Evolutionary conservation across 495 filamentous ascomycete species (phyloP), one percentile per base, ranked within the genome.

Genomic region (Aspergillus affinis): DNA sequence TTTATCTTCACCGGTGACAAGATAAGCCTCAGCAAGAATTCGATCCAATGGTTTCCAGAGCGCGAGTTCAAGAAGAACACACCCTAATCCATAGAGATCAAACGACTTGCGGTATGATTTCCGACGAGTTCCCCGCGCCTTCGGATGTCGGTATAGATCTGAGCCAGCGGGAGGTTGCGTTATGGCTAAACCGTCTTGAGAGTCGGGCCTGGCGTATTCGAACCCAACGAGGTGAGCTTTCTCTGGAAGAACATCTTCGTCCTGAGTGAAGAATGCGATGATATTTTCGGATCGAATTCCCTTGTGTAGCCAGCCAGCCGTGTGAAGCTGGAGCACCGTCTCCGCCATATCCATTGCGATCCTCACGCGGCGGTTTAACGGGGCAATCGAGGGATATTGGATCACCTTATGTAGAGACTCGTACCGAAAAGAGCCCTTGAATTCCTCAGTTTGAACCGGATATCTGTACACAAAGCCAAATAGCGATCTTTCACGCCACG

Each of bases 281-380:
- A 51, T 51, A 27, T 51, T 51, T 20, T 51, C 23, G 9, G 49
- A 51, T 27, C 49, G 49, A 17, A 51, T 51, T 20, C 19, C 18
- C 17, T 51, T 51, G 6, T 51, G 49, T 27, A 51, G 49, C 49
- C 49, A 51, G 19, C 49, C 49, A 4, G 19, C 23, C 6, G 49
- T 51, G 23, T 51, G 49, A 1, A 48, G 50, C 45, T 58, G 55
- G 52, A 59, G 56, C 55, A 44, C 57, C 13, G 41, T 59, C n/a
- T 67, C 64, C 15, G 4, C 48, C 23, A 32, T 8, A 32, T 32
- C 29, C 29, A 32, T 32, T 3, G 3, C 29, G 29, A 32, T 32
- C 10, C 6, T 32, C 29, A 32, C 29, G 6, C 29, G 29, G 29
- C 29, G 29, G 29, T 8, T 32, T 32, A 32, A 32, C 10, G 29